Evolutionary conservation across 169 alveolate species (phyloP).

Genomic region (Plasmodium gonderi): DNA sequence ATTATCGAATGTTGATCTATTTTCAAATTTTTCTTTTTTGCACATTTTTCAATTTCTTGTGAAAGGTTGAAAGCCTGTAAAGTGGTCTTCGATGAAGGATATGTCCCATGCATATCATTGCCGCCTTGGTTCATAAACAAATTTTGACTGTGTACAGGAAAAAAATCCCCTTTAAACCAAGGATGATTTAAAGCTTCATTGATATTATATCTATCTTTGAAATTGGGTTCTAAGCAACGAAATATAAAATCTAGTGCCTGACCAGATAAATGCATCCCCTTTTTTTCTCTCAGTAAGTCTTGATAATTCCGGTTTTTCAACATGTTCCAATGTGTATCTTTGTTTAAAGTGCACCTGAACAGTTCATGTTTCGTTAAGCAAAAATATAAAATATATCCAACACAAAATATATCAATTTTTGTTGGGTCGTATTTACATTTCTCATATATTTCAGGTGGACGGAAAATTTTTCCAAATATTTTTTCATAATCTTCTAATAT

Average conservation of each 20-base stretch:
- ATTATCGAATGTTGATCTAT: constrained; percentile 1
- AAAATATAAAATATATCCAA: constrained; percentile 84
- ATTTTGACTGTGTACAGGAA: constrained; percentile 23
- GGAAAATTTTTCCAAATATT: constrained; percentile 83
- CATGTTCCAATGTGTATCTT: constrained; percentile 75
- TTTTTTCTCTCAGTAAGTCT: constrained; percentile 61
- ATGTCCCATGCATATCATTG: not conserved
- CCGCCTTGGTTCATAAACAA: not conserved
- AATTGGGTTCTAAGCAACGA: constrained; percentile 75
- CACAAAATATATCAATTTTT: constrained; percentile 84
- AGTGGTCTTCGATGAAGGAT: not conserved
- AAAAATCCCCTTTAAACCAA: constrained; percentile 41
- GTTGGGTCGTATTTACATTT: constrained; percentile 81
- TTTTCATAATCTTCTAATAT: constrained; percentile 59
- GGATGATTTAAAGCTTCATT: constrained; percentile 75
- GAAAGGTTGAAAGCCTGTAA: not conserved
- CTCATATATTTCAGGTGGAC: constrained; percentile 86
- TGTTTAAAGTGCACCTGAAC: constrained; percentile 72
- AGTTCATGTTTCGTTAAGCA: constrained; percentile 84
- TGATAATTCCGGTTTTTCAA: constrained; percentile 35
- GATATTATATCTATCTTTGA: constrained; percentile 41
- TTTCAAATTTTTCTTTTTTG: constrained; percentile 29
- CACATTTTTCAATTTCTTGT: constrained; percentile 25
- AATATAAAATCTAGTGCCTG: constrained; percentile 72
- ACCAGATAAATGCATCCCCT: constrained; percentile 72